Percentiles rank a stretch among this genome's conserved stretches.
phyloP scores from a whole-genome alignment of 148 eudicot genomes.

The Nyssa sinensis region DNA sequence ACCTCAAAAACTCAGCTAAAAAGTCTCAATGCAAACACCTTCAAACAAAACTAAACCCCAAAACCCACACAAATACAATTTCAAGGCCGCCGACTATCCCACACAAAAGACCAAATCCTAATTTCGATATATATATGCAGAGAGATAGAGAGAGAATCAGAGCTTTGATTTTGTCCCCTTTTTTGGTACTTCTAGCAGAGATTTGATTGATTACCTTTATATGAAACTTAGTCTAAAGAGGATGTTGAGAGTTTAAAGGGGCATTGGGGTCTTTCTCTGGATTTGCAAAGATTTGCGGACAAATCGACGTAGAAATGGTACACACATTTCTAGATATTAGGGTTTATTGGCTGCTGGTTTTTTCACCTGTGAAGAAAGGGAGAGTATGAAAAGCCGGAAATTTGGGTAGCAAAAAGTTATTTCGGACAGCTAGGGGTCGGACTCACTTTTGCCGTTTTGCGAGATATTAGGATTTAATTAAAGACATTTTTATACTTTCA shows the following conservation, averaged over 20 bases:
- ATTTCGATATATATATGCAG: background rate
- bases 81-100: background rate
- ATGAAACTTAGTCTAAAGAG: background rate
- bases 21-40: background rate
- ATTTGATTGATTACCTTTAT: background rate
- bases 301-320: background rate
- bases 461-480: no score
- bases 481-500: no score
- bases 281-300: background rate
- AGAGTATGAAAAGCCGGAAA: conserved; percentile 8
- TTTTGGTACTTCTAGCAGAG: no score
- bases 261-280: background rate
- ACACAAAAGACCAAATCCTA: background rate
- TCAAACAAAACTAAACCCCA: background rate
- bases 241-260: background rate
- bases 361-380: background rate
- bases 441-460: no score
- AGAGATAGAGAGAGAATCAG: no score
- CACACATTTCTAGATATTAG: no score
- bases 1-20: conserved; percentile 9
- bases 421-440: conserved; percentile 7
- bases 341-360: background rate
- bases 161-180: no score
- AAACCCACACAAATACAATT: background rate
- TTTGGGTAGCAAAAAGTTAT: background rate